A percentile compares a stretch with the other conserved stretches of the same genome.
Conservation (phyloP, 768 basidiomycete species). For the Lactifluus volemus region DNA sequence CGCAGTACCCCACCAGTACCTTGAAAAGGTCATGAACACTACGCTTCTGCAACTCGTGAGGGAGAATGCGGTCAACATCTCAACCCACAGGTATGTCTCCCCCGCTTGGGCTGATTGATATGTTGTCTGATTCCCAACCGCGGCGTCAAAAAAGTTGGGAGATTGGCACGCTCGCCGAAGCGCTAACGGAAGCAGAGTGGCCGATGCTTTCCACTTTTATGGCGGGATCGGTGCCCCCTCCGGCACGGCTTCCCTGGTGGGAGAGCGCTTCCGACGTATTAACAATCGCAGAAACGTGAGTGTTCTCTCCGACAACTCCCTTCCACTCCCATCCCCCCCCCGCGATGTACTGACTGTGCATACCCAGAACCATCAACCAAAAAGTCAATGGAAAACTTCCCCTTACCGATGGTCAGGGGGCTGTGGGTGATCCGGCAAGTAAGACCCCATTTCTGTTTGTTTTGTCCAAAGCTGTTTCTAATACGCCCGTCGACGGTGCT, state of each 20-base stretch:
- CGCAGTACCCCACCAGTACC: background rate
- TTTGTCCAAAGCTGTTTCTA: background rate
- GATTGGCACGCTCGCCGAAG: slow-evolving; percentile 47
- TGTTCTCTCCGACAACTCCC: background rate
- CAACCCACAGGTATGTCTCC: slow-evolving; percentile 14
- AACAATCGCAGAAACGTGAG: slow-evolving; percentile 33
- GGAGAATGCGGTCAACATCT: slow-evolving; percentile 23
- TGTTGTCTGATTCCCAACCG: background rate
- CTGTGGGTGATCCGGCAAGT: slow-evolving; percentile 57
- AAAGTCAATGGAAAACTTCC: slow-evolving; percentile 33
- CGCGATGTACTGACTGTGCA: background rate
- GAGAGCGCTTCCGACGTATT: slow-evolving; percentile 34
- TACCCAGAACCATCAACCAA: slow-evolving; percentile 30
- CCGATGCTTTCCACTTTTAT: slow-evolving; percentile 43
- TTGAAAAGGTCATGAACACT: background rate
- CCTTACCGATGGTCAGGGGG: slow-evolving; percentile 39
- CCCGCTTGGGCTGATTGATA: too few relatives aligned
- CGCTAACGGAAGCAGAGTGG: slow-evolving; percentile 44
- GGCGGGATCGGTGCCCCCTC: slow-evolving; percentile 35
- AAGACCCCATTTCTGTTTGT: background rate
- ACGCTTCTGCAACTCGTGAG: slow-evolving; percentile 18
- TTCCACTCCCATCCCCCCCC: background rate
- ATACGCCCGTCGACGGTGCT: background rate
- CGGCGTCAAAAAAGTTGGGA: slow-evolving; percentile 41
- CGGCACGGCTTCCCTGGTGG: slow-evolving; percentile 24